Conservation (phyloP, 1,139 yeast genomes). For the Blastobotrys serpentis region DNA sequence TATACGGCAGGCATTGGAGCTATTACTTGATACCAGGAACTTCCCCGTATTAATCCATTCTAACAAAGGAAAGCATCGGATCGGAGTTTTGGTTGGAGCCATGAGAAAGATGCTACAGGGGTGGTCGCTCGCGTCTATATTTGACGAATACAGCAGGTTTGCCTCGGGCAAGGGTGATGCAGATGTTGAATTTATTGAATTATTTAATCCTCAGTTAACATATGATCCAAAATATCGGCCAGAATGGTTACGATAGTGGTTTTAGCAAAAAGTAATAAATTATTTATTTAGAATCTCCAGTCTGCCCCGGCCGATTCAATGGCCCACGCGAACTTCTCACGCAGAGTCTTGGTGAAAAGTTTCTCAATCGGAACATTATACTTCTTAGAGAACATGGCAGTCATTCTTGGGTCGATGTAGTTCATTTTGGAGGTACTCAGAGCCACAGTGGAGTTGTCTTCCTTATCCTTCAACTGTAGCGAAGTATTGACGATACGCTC, state of each 20-base stretch:
- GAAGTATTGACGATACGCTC: slow-evolving; percentile 66
- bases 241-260: slow-evolving; percentile 30
- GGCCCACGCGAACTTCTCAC: slow-evolving; percentile 96
- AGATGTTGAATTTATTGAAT: slow-evolving; percentile 52
- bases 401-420: slow-evolving; percentile 90
- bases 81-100: slow-evolving; percentile 86
- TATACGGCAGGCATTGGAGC: slow-evolving; percentile 58
- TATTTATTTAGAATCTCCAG: slow-evolving; percentile 64
- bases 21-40: slow-evolving; percentile 66
- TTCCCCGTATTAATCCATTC: slow-evolving; percentile 89
- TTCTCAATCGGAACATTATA: slow-evolving; percentile 89
- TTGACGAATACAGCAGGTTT: slow-evolving; percentile 89
- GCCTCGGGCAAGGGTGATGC: slow-evolving; percentile 93
- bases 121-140: slow-evolving; percentile 90
- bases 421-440: slow-evolving; percentile 91
- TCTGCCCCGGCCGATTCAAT: slow-evolving; percentile 83
- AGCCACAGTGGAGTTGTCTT: slow-evolving; percentile 91
- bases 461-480: slow-evolving; percentile 82
- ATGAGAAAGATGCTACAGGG: slow-evolving; percentile 84
- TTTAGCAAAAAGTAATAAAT: slow-evolving; percentile 4
- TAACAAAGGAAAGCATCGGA: slow-evolving; percentile 92
- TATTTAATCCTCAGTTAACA: slow-evolving; percentile 30
- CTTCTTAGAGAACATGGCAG: slow-evolving; percentile 86
- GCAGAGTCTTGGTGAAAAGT: slow-evolving; percentile 81
- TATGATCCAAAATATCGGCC: slow-evolving; percentile 36